Evolutionary conservation across 75 land plant genomes (phyloP).

Genomic region (Cupressus sempervirens): DNA sequence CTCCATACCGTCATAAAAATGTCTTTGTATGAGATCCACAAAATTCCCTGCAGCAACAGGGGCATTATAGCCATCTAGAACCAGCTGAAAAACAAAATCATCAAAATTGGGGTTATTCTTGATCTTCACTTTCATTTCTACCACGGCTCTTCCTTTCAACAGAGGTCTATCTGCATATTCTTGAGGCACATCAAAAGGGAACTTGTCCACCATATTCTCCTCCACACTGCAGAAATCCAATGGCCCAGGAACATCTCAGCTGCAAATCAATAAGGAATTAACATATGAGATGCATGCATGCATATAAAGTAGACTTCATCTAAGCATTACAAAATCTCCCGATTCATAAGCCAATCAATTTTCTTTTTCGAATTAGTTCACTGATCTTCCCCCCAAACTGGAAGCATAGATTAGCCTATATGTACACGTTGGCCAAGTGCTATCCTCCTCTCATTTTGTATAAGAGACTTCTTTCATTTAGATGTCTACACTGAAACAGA

Average conservation of each 20-base stretch:
- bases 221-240: conserved; percentile 99
- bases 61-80: conserved; percentile 96
- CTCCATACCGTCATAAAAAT: conserved; percentile 99
- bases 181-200: conserved; percentile 92
- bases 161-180: conserved; percentile 85
- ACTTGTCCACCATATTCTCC: conserved; percentile 96
- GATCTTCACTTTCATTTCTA: conserved; percentile 96
- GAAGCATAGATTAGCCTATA: neutral
- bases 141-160: conserved; percentile 91
- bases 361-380: neutral
- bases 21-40: conserved; percentile 86
- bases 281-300: conserved; percentile 44
- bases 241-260: conserved; percentile 93
- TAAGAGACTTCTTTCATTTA: neutral
- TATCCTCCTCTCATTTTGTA: neutral
- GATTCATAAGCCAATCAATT: neutral
- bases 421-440: neutral
- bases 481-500: neutral
- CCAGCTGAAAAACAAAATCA: conserved; percentile 71
- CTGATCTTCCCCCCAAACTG: neutral
- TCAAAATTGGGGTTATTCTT: conserved; percentile 92
- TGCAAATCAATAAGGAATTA: conserved; percentile 80
- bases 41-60: conserved; percentile 99
- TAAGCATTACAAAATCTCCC: neutral
- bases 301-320: conserved; percentile 5